A percentile compares a stretch with the other conserved stretches of the same genome.
Evolutionary conservation across 257 asterid genomes (phyloP).

Genomic region (Capsicum baccatum): DNA sequence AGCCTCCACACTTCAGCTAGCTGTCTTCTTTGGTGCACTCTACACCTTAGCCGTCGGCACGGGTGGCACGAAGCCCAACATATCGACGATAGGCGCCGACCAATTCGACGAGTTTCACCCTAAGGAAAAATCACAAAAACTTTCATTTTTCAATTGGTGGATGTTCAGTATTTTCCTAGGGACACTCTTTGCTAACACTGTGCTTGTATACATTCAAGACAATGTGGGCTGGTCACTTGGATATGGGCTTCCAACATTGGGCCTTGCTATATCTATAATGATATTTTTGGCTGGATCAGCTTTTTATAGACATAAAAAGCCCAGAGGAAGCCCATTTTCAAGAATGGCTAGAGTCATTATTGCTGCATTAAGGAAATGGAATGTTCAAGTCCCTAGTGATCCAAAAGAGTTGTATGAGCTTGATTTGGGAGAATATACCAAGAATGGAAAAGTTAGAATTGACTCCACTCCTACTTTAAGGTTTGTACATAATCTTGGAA

Average conservation of each 20-base stretch:
- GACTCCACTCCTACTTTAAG: constrained; percentile 72
- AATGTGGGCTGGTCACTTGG: constrained; percentile 89
- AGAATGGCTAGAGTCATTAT: constrained; percentile 74
- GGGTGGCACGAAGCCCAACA: constrained; percentile 90
- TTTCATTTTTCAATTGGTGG: constrained; percentile 98
- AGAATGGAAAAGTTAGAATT: constrained; percentile 60
- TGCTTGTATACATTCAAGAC: constrained; percentile 83
- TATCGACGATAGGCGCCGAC: constrained; percentile 92
- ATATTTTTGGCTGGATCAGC: constrained; percentile 75
- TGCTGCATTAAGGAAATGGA: constrained; percentile 70
- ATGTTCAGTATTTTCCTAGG: constrained; percentile 86
- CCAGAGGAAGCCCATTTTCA: constrained; percentile 88
- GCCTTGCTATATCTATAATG: constrained; percentile 60
- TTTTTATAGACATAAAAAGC: constrained; percentile 73
- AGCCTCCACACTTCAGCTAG: constrained; percentile 64
- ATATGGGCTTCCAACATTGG: constrained; percentile 79
- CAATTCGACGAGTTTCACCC: constrained; percentile 86
- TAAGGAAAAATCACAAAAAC: constrained; percentile 76
- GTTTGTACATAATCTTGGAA: constrained; percentile 41
- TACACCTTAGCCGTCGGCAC: constrained; percentile 79
- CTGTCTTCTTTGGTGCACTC: constrained; percentile 73
- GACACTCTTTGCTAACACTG: constrained; percentile 80
- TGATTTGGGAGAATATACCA: constrained; percentile 52
- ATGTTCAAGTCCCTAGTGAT: constrained; percentile 53
- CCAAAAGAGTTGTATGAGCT: constrained; percentile 71